Evolutionary conservation across 2,329 filamentous ascomycete species (phyloP), one percentile per base, ranked within the genome.

Genomic region (Metarhizium humberi): DNA sequence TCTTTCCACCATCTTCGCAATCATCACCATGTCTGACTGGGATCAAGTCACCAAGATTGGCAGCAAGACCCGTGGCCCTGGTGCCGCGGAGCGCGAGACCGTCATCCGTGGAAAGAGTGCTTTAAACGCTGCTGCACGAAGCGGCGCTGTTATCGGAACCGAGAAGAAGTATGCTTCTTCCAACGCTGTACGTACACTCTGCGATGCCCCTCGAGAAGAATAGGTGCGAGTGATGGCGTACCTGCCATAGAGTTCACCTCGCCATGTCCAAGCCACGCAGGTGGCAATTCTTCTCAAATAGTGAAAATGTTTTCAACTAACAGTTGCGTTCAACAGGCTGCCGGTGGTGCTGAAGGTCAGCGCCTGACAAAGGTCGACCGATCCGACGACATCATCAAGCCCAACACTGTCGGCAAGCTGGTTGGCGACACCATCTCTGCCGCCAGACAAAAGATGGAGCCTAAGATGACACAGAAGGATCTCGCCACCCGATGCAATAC

Each of bases 341-440:
- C 62, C 18, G 57, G 60, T 29, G 59, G 62, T 53, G 64, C 64
- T 62, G 92, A 97, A 75, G 94, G 94, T 64, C 94, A 99, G 77
- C 92, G 90, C 70, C 81, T 97, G 62, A 97, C 94, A 63, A 96
- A 97, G 79, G 92, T 99, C 73, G 94, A 97, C 80, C 92, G 92
- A 64, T 86, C 85, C 70, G 92, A 97, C 78, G 94, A 96, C 71
- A 96, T 96, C 75, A 87, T 97, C 75, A 96, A 96, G 78, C 92
- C 91, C 68, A 95, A 95, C 78, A 95, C 90, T 50, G 79, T 96
- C 57, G 90, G 91, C 69, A 79, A 81, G 67, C 79, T 82, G 55
- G 90, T 97, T 61, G 90, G 88, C 66, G 84, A 89, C 62, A 88
- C 87, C 61, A 96, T 97, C 75, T 81, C 84, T 66, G 81, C 86